Evolutionary conservation across 2,329 filamentous ascomycete genomes (phyloP).

Genomic region (Coleophoma eucalyptorum): DNA sequence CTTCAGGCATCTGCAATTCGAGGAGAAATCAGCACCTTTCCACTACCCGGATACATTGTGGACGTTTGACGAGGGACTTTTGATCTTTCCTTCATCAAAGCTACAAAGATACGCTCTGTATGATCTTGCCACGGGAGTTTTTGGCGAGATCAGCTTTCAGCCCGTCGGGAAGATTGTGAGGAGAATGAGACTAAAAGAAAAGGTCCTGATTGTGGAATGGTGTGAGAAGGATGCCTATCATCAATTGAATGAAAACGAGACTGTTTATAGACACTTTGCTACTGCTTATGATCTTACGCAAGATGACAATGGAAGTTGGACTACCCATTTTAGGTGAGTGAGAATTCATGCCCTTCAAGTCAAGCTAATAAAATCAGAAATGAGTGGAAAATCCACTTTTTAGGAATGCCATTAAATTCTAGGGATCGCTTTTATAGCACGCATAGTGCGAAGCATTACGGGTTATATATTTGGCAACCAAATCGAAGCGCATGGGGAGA

Average conservation of each 20-base stretch:
- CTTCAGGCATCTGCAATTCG: constrained; percentile 34
- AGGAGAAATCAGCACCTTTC: constrained; percentile 35
- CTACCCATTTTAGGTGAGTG: constrained; percentile 42
- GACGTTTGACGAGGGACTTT: constrained; percentile 48
- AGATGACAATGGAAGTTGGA: constrained; percentile 28
- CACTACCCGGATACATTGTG: constrained; percentile 46
- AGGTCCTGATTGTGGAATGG: constrained; percentile 62
- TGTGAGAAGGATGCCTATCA: constrained; percentile 48
- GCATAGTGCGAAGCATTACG: constrained; percentile 57
- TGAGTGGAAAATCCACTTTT: constrained; percentile 58
- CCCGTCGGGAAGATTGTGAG: constrained; percentile 45
- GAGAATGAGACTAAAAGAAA: constrained; percentile 47
- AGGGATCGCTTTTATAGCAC: constrained; percentile 59
- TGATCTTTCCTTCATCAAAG: constrained; percentile 45
- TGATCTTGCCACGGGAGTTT: constrained; percentile 42
- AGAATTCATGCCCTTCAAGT: not conserved
- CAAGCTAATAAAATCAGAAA: constrained; percentile 12
- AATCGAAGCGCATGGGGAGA: constrained; percentile 51
- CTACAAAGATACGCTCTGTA: constrained; percentile 37
- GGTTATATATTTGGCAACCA: constrained; percentile 58
- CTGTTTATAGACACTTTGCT: constrained; percentile 54
- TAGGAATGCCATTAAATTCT: constrained; percentile 50
- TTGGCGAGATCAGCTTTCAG: constrained; percentile 48
- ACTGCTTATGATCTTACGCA: constrained; percentile 49
- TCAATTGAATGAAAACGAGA: constrained; percentile 45